These are phyloP conservation scores for Paramecium octaurelia DNA, from an alignment of 73 alveolate genomes.

Conservation along the genomic window DNA sequence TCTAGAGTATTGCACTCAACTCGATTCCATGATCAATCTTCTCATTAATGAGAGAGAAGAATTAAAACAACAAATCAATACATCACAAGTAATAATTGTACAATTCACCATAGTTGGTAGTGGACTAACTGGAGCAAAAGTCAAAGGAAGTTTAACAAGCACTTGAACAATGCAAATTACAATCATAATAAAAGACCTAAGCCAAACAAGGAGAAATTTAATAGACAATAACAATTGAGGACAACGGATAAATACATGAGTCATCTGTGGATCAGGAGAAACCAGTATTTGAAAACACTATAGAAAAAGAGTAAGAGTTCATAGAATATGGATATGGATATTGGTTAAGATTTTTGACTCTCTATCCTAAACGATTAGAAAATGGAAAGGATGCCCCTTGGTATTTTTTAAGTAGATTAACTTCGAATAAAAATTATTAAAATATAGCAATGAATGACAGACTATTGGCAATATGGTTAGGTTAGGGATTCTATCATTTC, in stretches of 20 bases:
- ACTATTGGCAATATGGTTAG: slow-evolving; percentile 25
- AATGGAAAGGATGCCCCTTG: slow-evolving; percentile 38
- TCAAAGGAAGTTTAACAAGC: not conserved
- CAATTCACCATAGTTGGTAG: not conserved
- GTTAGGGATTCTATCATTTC: slow-evolving; percentile 46
- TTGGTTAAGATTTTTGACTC: slow-evolving; percentile 35
- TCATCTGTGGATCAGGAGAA: not conserved
- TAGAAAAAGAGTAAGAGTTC: not conserved
- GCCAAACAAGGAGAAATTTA: not conserved
- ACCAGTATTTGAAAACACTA: not conserved
- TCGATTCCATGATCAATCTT: not conserved
- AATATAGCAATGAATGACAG: slow-evolving; percentile 13
- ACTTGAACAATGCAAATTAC: not conserved
- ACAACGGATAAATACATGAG: not conserved
- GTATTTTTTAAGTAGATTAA: slow-evolving; percentile 23
- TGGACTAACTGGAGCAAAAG: not conserved
- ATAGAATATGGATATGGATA: slow-evolving; percentile 35
- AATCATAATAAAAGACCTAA: not conserved
- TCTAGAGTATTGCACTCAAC: not conserved
- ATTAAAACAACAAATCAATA: not conserved
- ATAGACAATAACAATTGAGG: not conserved
- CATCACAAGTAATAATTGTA: not conserved
- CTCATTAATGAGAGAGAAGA: not conserved
- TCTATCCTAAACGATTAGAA: not conserved
- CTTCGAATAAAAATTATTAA: not conserved